Evolutionary conservation across 805 yeast genomes (phyloP).

Genomic region (Myxozyma neotropica): DNA sequence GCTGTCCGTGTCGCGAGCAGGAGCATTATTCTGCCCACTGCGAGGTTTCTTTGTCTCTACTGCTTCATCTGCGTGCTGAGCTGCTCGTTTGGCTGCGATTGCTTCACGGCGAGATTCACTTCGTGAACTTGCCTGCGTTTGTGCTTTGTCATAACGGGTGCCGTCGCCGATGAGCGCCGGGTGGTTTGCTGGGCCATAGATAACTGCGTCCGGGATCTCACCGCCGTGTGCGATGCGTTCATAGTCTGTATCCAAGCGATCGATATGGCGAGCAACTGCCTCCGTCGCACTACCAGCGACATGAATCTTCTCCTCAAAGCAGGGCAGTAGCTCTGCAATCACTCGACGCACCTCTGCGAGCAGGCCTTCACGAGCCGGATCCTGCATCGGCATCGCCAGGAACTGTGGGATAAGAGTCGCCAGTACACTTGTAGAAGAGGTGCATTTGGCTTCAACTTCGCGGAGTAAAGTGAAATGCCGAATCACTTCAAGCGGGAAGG

Average conservation of each 20-base stretch:
- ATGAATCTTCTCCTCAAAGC: conserved; percentile 95
- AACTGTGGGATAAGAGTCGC: conserved; percentile 56
- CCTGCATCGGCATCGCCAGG: conserved; percentile 38
- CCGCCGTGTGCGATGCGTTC: conserved; percentile 63
- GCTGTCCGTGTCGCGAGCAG: neutral
- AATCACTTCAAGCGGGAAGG: conserved; percentile 79
- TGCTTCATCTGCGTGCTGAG: conserved; percentile 21
- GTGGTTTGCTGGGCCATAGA: conserved; percentile 80
- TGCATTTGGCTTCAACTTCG: conserved; percentile 94
- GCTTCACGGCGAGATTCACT: conserved; percentile 91
- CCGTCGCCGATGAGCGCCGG: conserved; percentile 72
- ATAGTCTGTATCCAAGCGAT: conserved; percentile 77
- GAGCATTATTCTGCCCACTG: neutral
- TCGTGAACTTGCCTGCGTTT: conserved; percentile 72
- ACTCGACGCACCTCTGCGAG: conserved; percentile 46
- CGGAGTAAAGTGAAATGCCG: conserved; percentile 84
- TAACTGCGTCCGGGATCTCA: conserved; percentile 79
- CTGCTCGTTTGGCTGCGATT: conserved; percentile 80
- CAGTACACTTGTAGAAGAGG: conserved; percentile 68
- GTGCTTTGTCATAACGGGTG: conserved; percentile 52
- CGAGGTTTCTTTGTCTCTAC: conserved; percentile 12
- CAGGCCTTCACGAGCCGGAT: conserved; percentile 39
- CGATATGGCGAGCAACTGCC: conserved; percentile 64
- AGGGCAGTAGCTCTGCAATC: conserved; percentile 76
- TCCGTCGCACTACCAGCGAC: conserved; percentile 92